Percentiles rank a stretch among this genome's conserved stretches.
Conservation (phyloP, 2,329 filamentous ascomycete genomes). For the Diaporthe vaccinii region DNA sequence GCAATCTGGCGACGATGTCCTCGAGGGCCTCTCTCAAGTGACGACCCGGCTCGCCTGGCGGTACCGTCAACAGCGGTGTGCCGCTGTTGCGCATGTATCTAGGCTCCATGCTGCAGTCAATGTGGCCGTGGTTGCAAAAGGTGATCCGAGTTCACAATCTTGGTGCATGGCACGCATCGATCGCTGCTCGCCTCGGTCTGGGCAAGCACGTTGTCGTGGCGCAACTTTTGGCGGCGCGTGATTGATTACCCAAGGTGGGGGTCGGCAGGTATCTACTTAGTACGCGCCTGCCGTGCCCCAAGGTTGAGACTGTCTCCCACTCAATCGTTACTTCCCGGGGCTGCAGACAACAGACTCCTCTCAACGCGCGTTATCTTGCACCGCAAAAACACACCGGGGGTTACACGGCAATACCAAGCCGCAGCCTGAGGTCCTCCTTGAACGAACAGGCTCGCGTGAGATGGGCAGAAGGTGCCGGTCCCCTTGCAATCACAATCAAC, state of each 20-base stretch:
- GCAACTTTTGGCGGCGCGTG: neutral
- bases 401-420: constrained; percentile 4
- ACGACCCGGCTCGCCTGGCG: constrained; percentile 46
- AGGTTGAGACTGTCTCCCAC: no score
- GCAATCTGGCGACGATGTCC: constrained; percentile 52
- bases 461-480: neutral
- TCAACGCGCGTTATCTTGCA: neutral
- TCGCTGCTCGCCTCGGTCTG: neutral
- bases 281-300: no score
- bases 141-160: neutral
- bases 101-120: constrained; percentile 18
- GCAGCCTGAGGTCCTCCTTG: neutral
- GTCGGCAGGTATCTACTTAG: neutral
- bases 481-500: neutral
- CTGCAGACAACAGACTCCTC: neutral
- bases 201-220: neutral
- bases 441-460: constrained; percentile 5
- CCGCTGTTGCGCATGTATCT: constrained; percentile 53
- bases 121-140: neutral
- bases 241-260: neutral
- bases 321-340: neutral
- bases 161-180: constrained; percentile 5
- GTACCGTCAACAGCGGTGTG: constrained; percentile 45
- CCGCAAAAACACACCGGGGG: neutral
- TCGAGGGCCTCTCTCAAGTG: constrained; percentile 53